Conservation (phyloP, 129 eudicot genomes). For the Solidago caesia region DNA sequence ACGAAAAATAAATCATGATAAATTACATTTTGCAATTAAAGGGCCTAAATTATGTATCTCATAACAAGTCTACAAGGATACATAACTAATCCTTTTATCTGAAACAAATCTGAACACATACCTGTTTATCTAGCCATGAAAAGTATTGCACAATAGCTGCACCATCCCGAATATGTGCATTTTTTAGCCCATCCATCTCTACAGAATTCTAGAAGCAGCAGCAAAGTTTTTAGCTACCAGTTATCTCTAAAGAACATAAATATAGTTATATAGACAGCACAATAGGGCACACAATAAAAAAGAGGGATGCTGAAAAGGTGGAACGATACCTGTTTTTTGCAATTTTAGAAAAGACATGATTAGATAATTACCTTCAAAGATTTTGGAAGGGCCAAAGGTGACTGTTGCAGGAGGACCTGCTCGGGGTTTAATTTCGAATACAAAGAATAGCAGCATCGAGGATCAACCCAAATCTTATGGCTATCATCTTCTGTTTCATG, state of each 20-base stretch:
- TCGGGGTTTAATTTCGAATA: conserved; percentile 64
- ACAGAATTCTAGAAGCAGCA: conserved; percentile 61
- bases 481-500: conserved; percentile 41
- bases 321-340: not conserved
- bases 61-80: not conserved
- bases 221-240: conserved; percentile 10
- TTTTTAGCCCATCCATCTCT: conserved; percentile 90
- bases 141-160: conserved; percentile 97
- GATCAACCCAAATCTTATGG: conserved; percentile 81
- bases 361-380: conserved; percentile 66
- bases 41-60: not conserved
- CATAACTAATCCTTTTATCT: not conserved
- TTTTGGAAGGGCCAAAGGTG: conserved; percentile 93
- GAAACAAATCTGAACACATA: conserved; percentile 3
- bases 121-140: conserved; percentile 98
- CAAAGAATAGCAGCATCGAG: conserved; percentile 88
- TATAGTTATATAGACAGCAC: not conserved
- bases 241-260: not conserved
- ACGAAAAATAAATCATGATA: not conserved
- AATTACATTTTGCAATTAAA: conserved; percentile 4
- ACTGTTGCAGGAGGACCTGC: conserved; percentile 67
- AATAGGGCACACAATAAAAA: not conserved
- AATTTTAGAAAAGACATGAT: not conserved
- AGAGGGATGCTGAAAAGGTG: not conserved
- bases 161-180: conserved; percentile 94